Conservation (phyloP, 495 filamentous ascomycete species). For the Usnea hakonensis region DNA sequence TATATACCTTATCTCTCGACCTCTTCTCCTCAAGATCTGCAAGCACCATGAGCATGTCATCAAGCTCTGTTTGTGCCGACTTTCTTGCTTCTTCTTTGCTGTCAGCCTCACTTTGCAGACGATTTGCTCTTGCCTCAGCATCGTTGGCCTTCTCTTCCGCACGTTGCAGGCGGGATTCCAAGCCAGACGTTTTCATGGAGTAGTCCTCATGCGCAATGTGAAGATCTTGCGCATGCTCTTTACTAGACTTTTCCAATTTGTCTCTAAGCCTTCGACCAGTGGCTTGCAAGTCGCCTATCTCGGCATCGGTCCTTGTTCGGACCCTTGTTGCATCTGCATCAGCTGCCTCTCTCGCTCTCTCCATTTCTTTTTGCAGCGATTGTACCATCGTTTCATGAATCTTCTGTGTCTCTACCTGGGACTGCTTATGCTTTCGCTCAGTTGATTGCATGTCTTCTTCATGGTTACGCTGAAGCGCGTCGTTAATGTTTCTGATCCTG, state of each 20-base stretch:
- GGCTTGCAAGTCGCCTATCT: constrained; percentile 54
- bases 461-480: constrained; percentile 63
- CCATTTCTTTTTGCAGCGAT: constrained; percentile 41
- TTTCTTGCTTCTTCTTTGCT: constrained; percentile 59
- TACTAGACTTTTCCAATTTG: constrained; percentile 49
- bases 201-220: constrained; percentile 51
- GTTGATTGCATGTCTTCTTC: constrained; percentile 48
- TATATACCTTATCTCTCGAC: constrained; percentile 66
- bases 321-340: constrained; percentile 40
- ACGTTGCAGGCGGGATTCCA: constrained; percentile 36
- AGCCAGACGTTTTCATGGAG: constrained; percentile 38
- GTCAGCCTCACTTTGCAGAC: constrained; percentile 31
- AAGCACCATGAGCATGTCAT: constrained; percentile 81
- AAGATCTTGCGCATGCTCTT: constrained; percentile 50
- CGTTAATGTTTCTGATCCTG: constrained; percentile 59
- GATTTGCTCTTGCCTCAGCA: constrained; percentile 28
- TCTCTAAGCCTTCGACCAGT: constrained; percentile 51
- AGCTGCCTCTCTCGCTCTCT: constrained; percentile 43
- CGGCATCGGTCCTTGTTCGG: constrained; percentile 49
- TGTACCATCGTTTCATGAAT: constrained; percentile 44
- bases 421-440: constrained; percentile 40
- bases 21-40: constrained; percentile 85
- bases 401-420: constrained; percentile 39
- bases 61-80: constrained; percentile 61
- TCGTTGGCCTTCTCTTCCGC: constrained; percentile 36